Evolutionary conservation across 2,329 filamentous ascomycete species (phyloP).

Genomic region (Cercospora sp.): DNA sequence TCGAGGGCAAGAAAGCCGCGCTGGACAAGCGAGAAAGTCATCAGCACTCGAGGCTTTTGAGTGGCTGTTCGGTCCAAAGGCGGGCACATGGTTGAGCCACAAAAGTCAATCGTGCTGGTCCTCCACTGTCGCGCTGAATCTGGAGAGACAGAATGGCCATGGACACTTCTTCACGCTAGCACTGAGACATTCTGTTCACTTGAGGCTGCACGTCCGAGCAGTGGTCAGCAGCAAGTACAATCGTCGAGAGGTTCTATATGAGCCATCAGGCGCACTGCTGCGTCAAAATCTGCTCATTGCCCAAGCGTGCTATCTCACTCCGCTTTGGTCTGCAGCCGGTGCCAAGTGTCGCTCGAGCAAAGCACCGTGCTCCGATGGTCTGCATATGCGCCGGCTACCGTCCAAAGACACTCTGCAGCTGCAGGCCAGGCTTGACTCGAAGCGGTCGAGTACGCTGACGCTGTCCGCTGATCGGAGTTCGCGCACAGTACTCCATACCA

Average conservation of each 20-base stretch:
- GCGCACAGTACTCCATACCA: neutral
- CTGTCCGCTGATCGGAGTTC: slow-evolving; percentile 11
- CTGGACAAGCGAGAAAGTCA: neutral
- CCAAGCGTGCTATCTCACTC: neutral
- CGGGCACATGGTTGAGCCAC: slow-evolving; percentile 11
- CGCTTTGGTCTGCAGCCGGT: neutral
- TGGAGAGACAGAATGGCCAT: neutral
- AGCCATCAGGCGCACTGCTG: neutral
- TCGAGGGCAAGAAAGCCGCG: neutral
- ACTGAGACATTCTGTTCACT: neutral
- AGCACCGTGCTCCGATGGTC: neutral
- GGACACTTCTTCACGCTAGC: neutral
- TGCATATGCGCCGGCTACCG: slow-evolving; percentile 2
- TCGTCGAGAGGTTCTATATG: neutral
- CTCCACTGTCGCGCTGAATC: neutral
- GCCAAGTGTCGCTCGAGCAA: neutral
- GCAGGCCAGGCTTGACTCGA: slow-evolving; percentile 13
- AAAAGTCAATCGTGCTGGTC: slow-evolving; percentile 12
- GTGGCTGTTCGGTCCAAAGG: slow-evolving; percentile 10
- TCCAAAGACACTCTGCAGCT: slow-evolving; percentile 6
- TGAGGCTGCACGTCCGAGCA: neutral
- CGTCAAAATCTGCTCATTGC: neutral
- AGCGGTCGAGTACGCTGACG: slow-evolving; percentile 8
- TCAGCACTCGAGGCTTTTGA: neutral
- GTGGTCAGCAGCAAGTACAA: neutral